Conservation (phyloP, 345 rosid species). For the Abelmoschus esculentus region DNA sequence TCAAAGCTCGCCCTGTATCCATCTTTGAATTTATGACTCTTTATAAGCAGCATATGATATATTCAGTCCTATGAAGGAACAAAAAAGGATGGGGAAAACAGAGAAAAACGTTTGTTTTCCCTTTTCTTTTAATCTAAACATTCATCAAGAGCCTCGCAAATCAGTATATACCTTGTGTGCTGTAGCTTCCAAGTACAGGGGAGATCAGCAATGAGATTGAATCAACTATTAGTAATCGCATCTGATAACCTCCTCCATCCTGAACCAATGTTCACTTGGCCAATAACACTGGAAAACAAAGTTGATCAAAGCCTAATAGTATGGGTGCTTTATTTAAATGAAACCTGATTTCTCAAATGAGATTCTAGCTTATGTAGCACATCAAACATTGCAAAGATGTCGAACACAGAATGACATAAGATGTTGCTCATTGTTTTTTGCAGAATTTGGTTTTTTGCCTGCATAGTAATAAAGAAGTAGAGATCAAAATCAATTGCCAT, state of each 20-base stretch:
- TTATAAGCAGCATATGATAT: neutral
- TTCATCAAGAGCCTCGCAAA: neutral
- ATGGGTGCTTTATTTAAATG: constrained; percentile 10
- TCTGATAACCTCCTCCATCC: constrained; percentile 26
- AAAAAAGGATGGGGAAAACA: neutral
- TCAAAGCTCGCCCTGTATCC: constrained; percentile 62
- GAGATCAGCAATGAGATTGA: constrained; percentile 69
- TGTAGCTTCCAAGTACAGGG: constrained; percentile 63
- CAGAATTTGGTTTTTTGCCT: constrained; percentile 21
- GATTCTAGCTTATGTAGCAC: constrained; percentile 46
- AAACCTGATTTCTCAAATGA: constrained; percentile 51
- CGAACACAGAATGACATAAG: constrained; percentile 51
- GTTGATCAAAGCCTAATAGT: neutral
- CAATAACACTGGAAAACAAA: constrained; percentile 7
- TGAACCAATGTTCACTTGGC: constrained; percentile 19
- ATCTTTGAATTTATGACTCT: constrained; percentile 7
- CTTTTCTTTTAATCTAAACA: neutral
- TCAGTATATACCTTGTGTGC: constrained; percentile 50
- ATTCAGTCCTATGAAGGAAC: neutral
- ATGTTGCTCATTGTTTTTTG: constrained; percentile 55
- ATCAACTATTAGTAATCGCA: constrained; percentile 55
- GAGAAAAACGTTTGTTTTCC: neutral
- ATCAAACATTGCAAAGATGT: constrained; percentile 59
- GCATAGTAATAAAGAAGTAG: constrained; percentile 5
- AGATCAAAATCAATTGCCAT: neutral